A percentile compares a stretch with the other conserved stretches of the same genome.
phyloP scores from a whole-genome alignment of 2,329 filamentous ascomycete species.

The Escovopsis sp. region DNA sequence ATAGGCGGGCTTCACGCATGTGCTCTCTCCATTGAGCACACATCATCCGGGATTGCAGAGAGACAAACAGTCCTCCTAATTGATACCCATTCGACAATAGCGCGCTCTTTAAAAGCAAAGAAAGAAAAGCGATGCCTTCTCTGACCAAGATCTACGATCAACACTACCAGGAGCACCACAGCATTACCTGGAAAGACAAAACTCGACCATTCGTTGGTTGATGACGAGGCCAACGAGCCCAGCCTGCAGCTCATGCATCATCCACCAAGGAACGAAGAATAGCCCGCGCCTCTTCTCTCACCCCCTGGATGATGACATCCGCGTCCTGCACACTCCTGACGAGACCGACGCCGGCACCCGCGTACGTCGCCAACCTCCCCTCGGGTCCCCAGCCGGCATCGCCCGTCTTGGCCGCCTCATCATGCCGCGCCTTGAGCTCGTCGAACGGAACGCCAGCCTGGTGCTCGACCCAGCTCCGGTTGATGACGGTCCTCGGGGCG shows the following conservation, averaged over 20 bases:
- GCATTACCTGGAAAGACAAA: no score
- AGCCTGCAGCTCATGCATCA: neutral
- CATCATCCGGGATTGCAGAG: no score
- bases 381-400: slow-evolving; percentile 32
- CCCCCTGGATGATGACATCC: slow-evolving; percentile 20
- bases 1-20: no score
- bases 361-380: slow-evolving; percentile 35
- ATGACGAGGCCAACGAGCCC: no score
- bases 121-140: no score
- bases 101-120: no score
- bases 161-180: no score
- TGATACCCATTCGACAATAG: no score
- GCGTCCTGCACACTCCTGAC: slow-evolving; percentile 26
- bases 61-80: no score
- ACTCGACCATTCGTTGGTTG: no score
- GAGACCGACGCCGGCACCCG: slow-evolving; percentile 30
- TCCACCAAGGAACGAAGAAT: slow-evolving; percentile 5
- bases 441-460: slow-evolving; percentile 25
- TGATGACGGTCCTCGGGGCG: slow-evolving; percentile 25
- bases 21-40: no score
- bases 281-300: slow-evolving; percentile 14
- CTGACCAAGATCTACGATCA: no score
- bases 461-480: slow-evolving; percentile 23
- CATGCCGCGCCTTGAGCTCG: slow-evolving; percentile 28
- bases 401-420: slow-evolving; percentile 23